A percentile compares a stretch with the other conserved stretches of the same genome.
phyloP scores from a whole-genome alignment of 345 rosid genomes.

The Pseudoturritis turrita region DNA sequence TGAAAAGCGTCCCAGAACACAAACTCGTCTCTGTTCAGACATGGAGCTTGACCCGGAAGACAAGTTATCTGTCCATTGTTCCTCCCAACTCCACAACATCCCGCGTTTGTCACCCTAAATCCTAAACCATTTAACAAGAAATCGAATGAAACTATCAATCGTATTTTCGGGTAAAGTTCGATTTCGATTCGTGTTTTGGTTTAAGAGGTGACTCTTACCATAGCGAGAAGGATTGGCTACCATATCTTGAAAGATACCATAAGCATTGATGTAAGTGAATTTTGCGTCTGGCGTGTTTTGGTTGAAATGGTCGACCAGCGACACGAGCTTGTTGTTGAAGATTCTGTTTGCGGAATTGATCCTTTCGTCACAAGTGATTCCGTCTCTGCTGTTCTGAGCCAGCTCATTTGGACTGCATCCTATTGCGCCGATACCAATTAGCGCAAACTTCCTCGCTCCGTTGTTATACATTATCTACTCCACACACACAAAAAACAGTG shows the following conservation, averaged over 20 bases:
- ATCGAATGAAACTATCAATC: background rate
- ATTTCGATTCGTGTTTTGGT: background rate
- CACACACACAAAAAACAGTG: background rate
- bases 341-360: constrained; percentile 69
- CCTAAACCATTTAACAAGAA: constrained; percentile 33
- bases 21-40: constrained; percentile 47
- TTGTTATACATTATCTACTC: constrained; percentile 56
- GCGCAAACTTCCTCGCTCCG: constrained; percentile 82
- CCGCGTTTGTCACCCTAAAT: constrained; percentile 48
- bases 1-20: constrained; percentile 79
- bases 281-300: constrained; percentile 50
- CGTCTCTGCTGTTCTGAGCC: constrained; percentile 65
- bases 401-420: constrained; percentile 88
- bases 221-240: constrained; percentile 33
- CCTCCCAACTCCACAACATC: constrained; percentile 75
- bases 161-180: background rate
- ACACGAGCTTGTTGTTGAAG: constrained; percentile 66
- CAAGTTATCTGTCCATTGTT: constrained; percentile 74
- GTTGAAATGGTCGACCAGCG: constrained; percentile 64
- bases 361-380: constrained; percentile 54
- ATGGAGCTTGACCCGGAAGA: constrained; percentile 53
- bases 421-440: constrained; percentile 73
- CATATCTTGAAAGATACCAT: constrained; percentile 70
- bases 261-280: constrained; percentile 63
- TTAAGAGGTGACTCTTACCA: constrained; percentile 20